Base-by-base conservation (phyloP, 495 filamentous ascomycete species). In the Hypoxylon fragiforme region DNA sequence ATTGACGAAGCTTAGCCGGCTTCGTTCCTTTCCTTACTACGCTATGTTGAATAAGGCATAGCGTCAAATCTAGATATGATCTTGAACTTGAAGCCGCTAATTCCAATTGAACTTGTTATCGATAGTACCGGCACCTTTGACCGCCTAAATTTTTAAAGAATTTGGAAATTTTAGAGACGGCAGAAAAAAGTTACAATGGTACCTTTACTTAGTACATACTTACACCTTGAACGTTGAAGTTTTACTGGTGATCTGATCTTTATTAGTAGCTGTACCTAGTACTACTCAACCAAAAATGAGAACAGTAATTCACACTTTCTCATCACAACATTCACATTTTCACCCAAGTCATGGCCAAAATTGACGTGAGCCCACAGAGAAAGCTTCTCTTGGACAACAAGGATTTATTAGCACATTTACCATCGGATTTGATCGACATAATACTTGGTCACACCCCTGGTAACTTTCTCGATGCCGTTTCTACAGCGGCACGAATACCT, bases 401-500 rank as follows among this genome's bases (percentile, higher is more conserved):
- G 56, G 64, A 62, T 55, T 64, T 77, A 24, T 70, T 86, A 20
- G 66, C 70, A 31, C 68, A 81, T 59, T 68, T 91, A 51, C 87
- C 87, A 35, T 76, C 74, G 50, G 87, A 88, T 68, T 73, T 89
- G 56, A 63, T 85, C 46, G 71, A 79, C 44, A 77, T 86, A 54
- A 79, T 92, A 71, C 79, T 76, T 57, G 73, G 82, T 59, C 78
- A 84, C 54, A 78, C 74, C 44, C 79, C 85, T 60, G 73, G 77
- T 45, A 75, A 81, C 60, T 86, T 90, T 70, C 81, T 94, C 44
- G 81, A 88, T 67, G 78, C 81, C 47, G 74, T 95, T 65, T 79
- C 88, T 46, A 70, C 72, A 50, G 79, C 83, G 48, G 84, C 90
- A 20, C 77, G 92, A 54, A 73, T 84, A 53, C 76, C 88, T 38